Evolutionary conservation across 225 moss, liverwort and hornwort species (phyloP).

Genomic region (Asterella californica): DNA sequence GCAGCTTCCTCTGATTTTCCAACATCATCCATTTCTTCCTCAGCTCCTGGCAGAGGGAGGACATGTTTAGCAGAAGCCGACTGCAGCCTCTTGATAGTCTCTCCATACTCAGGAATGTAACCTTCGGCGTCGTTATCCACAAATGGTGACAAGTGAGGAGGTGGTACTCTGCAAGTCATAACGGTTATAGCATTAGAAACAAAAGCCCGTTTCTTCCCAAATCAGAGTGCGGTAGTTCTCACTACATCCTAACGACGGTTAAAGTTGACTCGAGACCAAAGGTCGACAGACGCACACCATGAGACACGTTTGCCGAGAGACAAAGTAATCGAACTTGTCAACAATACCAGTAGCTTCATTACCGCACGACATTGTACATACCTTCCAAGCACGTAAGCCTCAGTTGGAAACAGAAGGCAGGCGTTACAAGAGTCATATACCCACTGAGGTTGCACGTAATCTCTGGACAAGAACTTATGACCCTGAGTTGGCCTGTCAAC

Average conservation of each 20-base stretch:
- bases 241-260: no score
- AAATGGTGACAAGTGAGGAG: conserved; percentile 90
- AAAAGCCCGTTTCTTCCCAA: no score
- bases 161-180: conserved; percentile 50
- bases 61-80: conserved; percentile 42
- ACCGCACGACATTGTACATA: neutral
- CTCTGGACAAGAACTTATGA: conserved; percentile 64
- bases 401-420: conserved; percentile 55
- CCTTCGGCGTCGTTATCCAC: conserved; percentile 87
- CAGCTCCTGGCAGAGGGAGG: conserved; percentile 43
- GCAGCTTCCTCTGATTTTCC: conserved; percentile 30
- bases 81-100: conserved; percentile 66
- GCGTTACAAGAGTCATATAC: conserved; percentile 75
- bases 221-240: no score
- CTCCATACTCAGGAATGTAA: conserved; percentile 89
- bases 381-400: conserved; percentile 66
- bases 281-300: neutral
- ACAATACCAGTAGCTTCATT: neutral
- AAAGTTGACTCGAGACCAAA: no score
- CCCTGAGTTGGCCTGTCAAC: conserved; percentile 82
- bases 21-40: conserved; percentile 26
- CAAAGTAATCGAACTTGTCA: no score
- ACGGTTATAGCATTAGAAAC: neutral
- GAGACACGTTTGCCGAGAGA: neutral
- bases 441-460: conserved; percentile 98